phyloP scores from a whole-genome alignment of 202 grass and related monocot species.

The Saccharum hybrid region DNA sequence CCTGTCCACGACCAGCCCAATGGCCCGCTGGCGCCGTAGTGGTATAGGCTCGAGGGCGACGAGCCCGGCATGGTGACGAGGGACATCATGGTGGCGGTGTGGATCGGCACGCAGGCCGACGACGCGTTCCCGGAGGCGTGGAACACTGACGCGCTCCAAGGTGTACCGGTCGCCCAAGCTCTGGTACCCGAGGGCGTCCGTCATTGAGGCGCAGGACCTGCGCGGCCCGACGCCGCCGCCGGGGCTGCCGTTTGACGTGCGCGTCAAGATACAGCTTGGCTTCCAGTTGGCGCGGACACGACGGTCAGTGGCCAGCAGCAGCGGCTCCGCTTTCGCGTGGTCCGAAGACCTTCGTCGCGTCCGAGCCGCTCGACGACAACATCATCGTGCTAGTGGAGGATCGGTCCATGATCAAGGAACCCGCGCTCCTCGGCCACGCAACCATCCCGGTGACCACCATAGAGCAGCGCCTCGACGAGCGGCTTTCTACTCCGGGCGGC shows the following conservation, averaged over 20 bases:
- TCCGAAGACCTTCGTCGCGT: slow-evolving; percentile 86
- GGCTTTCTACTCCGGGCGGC: slow-evolving; percentile 19
- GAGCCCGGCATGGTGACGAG: not conserved
- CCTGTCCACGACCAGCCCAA: no score
- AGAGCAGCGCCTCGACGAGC: slow-evolving; percentile 81
- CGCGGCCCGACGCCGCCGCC: slow-evolving; percentile 61
- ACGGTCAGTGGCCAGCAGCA: slow-evolving; percentile 64
- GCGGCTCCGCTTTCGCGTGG: slow-evolving; percentile 81
- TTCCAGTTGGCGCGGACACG: slow-evolving; percentile 84
- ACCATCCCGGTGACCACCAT: slow-evolving; percentile 60
- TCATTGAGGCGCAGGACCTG: slow-evolving; percentile 92
- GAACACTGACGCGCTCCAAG: slow-evolving; percentile 87
- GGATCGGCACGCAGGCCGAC: slow-evolving; percentile 96
- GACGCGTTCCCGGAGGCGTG: slow-evolving; percentile 86
- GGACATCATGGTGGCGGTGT: slow-evolving; percentile 93
- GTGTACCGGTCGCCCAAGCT: slow-evolving; percentile 97
- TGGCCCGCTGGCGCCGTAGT: no score
- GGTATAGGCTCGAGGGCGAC: no score
- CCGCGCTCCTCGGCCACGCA: slow-evolving; percentile 60
- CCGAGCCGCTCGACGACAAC: slow-evolving; percentile 69
- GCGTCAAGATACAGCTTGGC: slow-evolving; percentile 81
- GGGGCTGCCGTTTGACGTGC: slow-evolving; percentile 67
- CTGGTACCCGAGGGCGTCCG: slow-evolving; percentile 75
- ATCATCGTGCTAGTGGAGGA: slow-evolving; percentile 81
- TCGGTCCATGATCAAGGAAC: slow-evolving; percentile 73